A percentile compares a stretch with the other conserved stretches of the same genome.
Evolutionary conservation across 305 asterid genomes (phyloP).

Genomic region (Petunia hybrid): DNA sequence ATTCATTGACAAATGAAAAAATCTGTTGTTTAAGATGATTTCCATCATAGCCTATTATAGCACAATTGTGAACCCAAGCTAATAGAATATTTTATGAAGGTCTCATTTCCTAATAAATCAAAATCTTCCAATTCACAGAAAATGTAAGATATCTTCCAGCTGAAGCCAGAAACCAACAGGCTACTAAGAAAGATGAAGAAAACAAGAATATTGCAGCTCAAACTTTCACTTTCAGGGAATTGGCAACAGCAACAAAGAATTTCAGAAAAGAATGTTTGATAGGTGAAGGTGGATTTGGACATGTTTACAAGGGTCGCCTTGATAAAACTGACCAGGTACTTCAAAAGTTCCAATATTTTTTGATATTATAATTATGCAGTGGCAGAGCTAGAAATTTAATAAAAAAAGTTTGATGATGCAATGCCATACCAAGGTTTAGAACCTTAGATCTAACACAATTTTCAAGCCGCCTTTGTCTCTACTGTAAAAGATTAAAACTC

Average conservation of each 20-base stretch:
- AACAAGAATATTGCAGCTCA: constrained; percentile 70
- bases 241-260: constrained; percentile 57
- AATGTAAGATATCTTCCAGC: constrained; percentile 22
- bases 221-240: constrained; percentile 80
- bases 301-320: constrained; percentile 76
- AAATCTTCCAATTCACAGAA: background rate
- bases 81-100: background rate
- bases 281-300: constrained; percentile 64
- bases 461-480: too few species aligned
- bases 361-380: too few species aligned
- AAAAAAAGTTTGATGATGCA: too few species aligned
- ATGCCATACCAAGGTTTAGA: too few species aligned
- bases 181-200: constrained; percentile 41
- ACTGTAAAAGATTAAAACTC: too few species aligned
- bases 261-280: constrained; percentile 51
- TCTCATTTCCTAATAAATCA: background rate
- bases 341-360: background rate
- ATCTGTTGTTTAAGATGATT: background rate
- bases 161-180: constrained; percentile 39
- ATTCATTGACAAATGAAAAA: too few species aligned
- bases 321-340: constrained; percentile 72
- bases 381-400: too few species aligned
- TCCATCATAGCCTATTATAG: background rate
- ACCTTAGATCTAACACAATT: too few species aligned
- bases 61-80: background rate